Conservation (phyloP, 1,284 basidiomycete species). For the Rhodofomes roseus region DNA sequence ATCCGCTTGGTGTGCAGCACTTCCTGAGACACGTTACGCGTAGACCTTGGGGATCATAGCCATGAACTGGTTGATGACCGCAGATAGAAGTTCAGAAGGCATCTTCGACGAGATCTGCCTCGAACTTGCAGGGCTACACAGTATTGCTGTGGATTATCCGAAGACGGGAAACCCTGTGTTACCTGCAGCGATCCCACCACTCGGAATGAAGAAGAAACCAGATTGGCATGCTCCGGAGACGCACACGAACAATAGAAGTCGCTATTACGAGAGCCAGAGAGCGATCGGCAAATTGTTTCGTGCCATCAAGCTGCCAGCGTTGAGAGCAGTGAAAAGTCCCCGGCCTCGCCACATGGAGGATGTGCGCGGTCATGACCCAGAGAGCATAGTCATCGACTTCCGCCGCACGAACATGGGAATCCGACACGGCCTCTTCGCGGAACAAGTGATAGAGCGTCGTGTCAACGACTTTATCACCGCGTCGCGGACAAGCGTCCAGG, state of each 20-base stretch:
- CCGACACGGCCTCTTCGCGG: slow-evolving; percentile 16
- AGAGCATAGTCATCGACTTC: slow-evolving; percentile 24
- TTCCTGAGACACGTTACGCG: not conserved
- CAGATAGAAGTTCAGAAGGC: slow-evolving; percentile 55
- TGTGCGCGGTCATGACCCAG: slow-evolving; percentile 12
- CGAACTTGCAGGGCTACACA: slow-evolving; percentile 59
- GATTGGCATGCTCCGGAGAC: slow-evolving; percentile 69
- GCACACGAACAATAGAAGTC: slow-evolving; percentile 27
- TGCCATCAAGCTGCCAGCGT: slow-evolving; percentile 46
- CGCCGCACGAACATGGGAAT: slow-evolving; percentile 8
- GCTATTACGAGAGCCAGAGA: slow-evolving; percentile 46
- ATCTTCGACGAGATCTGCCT: slow-evolving; percentile 61
- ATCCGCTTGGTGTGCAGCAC: no score
- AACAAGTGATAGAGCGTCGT: slow-evolving; percentile 17
- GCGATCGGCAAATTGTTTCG: slow-evolving; percentile 59
- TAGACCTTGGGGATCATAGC: slow-evolving; percentile 60
- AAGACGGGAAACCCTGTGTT: slow-evolving; percentile 57
- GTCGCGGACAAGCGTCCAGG: slow-evolving; percentile 10
- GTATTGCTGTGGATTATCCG: slow-evolving; percentile 68
- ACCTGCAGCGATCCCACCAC: slow-evolving; percentile 43
- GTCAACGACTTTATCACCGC: slow-evolving; percentile 25
- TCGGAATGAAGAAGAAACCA: slow-evolving; percentile 37
- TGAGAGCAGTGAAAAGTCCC: slow-evolving; percentile 18
- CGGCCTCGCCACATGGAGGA: slow-evolving; percentile 20
- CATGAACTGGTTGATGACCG: slow-evolving; percentile 59